phyloP scores from a whole-genome alignment of 1,139 yeast genomes.

The Blastobotrys illinoisensis region DNA sequence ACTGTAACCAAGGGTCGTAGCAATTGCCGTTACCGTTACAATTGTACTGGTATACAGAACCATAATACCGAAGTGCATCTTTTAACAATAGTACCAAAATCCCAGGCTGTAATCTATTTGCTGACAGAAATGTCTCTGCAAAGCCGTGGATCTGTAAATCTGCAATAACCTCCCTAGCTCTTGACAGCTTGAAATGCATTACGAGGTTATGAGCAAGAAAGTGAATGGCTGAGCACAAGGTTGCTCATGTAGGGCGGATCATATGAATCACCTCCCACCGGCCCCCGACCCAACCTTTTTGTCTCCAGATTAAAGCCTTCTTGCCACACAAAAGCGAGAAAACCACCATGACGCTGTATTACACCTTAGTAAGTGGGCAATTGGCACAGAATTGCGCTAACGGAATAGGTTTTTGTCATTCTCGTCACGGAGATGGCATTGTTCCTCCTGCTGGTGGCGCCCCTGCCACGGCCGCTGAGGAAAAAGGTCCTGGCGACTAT shows the following conservation, averaged over 20 bases:
- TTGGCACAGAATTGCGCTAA: conserved; percentile 17
- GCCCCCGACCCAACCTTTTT: neutral
- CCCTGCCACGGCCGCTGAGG: conserved; percentile 73
- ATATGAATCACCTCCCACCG: neutral
- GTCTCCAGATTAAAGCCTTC: neutral
- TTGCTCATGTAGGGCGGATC: no score
- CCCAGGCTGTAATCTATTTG: no score
- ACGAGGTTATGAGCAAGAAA: no score
- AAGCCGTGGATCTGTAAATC: no score
- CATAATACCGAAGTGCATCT: no score
- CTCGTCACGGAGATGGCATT: conserved; percentile 74
- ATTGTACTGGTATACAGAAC: no score
- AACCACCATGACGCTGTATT: conserved; percentile 63
- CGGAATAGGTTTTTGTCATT: conserved; percentile 54
- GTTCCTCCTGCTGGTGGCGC: conserved; percentile 77
- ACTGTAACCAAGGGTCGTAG: neutral
- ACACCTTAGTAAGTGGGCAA: conserved; percentile 45
- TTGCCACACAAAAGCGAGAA: neutral
- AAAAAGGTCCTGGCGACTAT: conserved; percentile 59
- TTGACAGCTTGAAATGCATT: no score
- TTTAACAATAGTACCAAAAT: no score
- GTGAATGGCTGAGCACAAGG: no score
- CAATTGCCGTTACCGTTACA: no score
- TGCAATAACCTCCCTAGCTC: no score
- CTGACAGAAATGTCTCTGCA: no score